Base-by-base conservation (phyloP, 805 yeast species). In the Candida maris region DNA sequence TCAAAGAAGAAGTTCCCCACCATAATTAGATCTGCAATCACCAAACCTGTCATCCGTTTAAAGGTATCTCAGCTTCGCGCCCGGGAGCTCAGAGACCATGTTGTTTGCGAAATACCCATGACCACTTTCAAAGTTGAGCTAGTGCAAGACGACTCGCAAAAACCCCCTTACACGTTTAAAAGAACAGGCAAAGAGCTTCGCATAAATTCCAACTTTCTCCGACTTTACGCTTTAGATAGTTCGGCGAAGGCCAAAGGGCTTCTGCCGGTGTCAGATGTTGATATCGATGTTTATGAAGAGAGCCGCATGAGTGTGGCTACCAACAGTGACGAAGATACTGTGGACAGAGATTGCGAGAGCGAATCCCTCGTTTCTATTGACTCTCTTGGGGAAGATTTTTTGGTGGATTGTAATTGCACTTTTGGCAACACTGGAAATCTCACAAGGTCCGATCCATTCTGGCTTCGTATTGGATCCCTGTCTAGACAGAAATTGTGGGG, bases 401-500 rank as follows among this genome's bases (percentile, higher is more conserved):
- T 39, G 16, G 34, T 27, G 13, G 28, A 41, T 6, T 9, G 20
- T 10, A 23, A 21, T 8, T 30, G 27, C 6, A 17, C 21, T 8
- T 9, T 8, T 13, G 15, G 21, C 10, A 21, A 29, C 21, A 29
- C 5, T 25, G 35, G 25, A 6, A 21, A 10, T 8, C 7, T 9
- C n/a, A n/a, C 27, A 41, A 13, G 17, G 39, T 5, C 33, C 13
- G 20, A 37, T 4, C 24, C 32, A 5, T 18, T 20, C 23, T 25
- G 21, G 14, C 34, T 59, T n/a, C 63, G 59, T 30, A 48, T 74
- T 14, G 71, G 75, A 2, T 54, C 62, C 5, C 34, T 64, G 13
- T 64, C 75, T 3, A 57, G 77, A 35, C 70, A 68, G 34, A 70
- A 73, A 46, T 52, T 76, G 23, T 76, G 81, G 79, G 61, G 68